Base-by-base conservation (phyloP, 352 stramenopile species). In the Phytophthora litchii region DNA sequence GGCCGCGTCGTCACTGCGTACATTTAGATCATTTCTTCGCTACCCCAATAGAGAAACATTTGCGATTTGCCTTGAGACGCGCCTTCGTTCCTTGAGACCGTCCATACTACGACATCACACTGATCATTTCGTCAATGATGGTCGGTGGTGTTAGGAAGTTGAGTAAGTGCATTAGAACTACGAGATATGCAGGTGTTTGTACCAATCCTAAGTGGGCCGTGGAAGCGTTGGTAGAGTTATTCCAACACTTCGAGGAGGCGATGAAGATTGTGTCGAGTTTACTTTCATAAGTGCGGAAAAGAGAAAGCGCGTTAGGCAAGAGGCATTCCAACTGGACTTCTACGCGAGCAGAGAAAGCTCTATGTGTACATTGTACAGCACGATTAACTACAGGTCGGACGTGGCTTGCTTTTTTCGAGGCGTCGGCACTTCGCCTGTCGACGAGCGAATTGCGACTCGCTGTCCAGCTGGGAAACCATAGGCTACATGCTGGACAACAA, bases 1-100 rank as follows among this genome's bases (percentile, higher is more conserved):
- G 60, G 49, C 16, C 65, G 65, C 23, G 35, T 68, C 16, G 64
- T 74, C 21, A 59, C 54, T 2, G 52, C 43, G 14, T 74, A 66
- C 44, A 21, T 66, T 17, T 69, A 62, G 25, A 50, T n/a, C 3
- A 3, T 31, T 31, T 31, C 25, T 31, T 3, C 27, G 25, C 45
- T 37, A 20, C 16, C 44, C 37, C 20, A 23, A 48, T 42, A 57
- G 17, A 52, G 29, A 27, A 21, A 23, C n/a, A 8, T 48, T 41
- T 34, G 40, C 16, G 48, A 53, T 59, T 53, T 53, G 57, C 32
- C 19, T 60, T 64, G 44, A 55, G 43, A 55, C 43, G 44, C n/a
- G 45, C 12, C 54, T 32, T 25, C 3, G 12, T 50, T 36, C 23
- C 36, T 48, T 56, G 54, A 63, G 54, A 46, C 10, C 54, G 45